phyloP scores from a whole-genome alignment of 2,329 filamentous ascomycete species.

The Xylariaceae sp. region DNA sequence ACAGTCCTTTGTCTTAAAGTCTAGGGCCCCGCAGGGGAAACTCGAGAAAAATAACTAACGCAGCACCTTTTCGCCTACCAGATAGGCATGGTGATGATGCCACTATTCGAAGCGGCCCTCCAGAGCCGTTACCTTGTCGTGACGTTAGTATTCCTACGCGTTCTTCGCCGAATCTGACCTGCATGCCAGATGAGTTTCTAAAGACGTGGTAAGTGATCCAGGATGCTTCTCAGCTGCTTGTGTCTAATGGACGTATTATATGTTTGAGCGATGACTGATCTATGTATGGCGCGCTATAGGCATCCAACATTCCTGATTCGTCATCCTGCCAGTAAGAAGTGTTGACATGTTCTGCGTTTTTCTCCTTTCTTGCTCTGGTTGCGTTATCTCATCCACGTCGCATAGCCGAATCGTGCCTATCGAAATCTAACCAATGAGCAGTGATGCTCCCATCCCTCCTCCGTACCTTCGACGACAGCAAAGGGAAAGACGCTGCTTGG shows the following conservation, averaged over 20 bases:
- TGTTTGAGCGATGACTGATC: too few relatives aligned
- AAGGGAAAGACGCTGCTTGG: slow-evolving; percentile 8
- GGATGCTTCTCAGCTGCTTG: too few relatives aligned
- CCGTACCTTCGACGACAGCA: slow-evolving; percentile 8
- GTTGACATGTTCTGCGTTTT: too few relatives aligned
- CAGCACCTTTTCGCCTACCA: too few relatives aligned
- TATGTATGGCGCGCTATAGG: background rate
- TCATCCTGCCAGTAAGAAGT: slow-evolving; percentile 10
- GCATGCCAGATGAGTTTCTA: slow-evolving; percentile 17
- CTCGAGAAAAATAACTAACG: too few relatives aligned
- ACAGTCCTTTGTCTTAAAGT: too few relatives aligned
- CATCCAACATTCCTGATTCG: slow-evolving; percentile 20
- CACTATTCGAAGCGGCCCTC: background rate
- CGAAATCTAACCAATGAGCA: too few relatives aligned
- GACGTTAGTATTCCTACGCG: slow-evolving; percentile 6
- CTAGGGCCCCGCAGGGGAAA: too few relatives aligned
- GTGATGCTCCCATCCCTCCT: slow-evolving; percentile 16
- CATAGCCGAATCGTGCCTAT: too few relatives aligned
- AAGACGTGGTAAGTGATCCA: slow-evolving; percentile 3
- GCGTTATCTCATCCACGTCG: too few relatives aligned
- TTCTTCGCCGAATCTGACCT: slow-evolving; percentile 14
- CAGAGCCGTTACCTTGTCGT: background rate
- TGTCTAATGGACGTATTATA: too few relatives aligned
- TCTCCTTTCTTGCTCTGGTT: too few relatives aligned
- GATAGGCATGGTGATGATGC: background rate